Evolutionary conservation across 148 eudicot genomes (phyloP).

Genomic region (Camellia japonica): DNA sequence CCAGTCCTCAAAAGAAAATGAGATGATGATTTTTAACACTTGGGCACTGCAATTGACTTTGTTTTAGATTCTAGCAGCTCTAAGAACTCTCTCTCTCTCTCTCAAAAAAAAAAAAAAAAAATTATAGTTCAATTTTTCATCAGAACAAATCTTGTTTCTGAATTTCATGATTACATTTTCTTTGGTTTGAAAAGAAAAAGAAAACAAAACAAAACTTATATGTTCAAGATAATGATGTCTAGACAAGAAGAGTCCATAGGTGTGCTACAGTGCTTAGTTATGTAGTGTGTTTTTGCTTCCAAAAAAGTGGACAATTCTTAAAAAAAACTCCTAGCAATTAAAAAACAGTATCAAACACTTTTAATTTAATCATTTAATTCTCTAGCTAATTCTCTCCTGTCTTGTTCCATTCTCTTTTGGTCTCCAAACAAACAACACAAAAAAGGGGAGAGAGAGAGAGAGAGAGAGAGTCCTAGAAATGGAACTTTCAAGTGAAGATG

Average conservation of each 20-base stretch:
- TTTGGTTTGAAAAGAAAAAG: background rate
- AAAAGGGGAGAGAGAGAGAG: background rate
- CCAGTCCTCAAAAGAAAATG: too few relatives aligned
- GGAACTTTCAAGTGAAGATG: slow-evolving; percentile 55
- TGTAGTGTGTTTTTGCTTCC: background rate
- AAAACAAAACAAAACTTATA: too few relatives aligned
- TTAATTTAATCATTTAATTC: slow-evolving; percentile 22
- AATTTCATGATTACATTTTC: background rate
- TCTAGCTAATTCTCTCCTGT: slow-evolving; percentile 9
- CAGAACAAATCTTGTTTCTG: background rate
- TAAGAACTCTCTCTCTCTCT: background rate
- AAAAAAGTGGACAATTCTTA: background rate
- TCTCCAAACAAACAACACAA: slow-evolving; percentile 38
- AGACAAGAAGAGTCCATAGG: background rate
- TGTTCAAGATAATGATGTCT: background rate
- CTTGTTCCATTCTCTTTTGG: slow-evolving; percentile 25
- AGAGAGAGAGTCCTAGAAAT: slow-evolving; percentile 11
- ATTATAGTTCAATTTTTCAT: background rate
- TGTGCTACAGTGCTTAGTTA: background rate
- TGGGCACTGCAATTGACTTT: too few relatives aligned
- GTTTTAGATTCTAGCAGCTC: too few relatives aligned
- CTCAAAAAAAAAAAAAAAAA: too few relatives aligned
- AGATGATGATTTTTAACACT: too few relatives aligned
- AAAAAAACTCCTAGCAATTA: background rate
- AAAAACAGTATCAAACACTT: slow-evolving; percentile 1